phyloP scores from a whole-genome alignment of 2,329 filamentous ascomycete genomes.

The Monosporascus sp. region DNA sequence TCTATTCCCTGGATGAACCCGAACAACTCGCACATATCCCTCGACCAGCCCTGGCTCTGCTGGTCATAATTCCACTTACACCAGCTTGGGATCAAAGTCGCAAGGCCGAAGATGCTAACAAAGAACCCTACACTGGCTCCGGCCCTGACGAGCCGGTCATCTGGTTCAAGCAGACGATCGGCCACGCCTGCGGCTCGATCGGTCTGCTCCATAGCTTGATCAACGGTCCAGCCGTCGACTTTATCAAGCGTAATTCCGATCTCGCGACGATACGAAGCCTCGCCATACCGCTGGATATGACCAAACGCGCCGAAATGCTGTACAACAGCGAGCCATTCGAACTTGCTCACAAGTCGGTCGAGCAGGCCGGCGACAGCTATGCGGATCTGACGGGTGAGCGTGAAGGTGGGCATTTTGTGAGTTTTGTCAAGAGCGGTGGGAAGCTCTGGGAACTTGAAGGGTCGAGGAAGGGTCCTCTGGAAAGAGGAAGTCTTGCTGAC shows the following conservation, averaged over 20 bases:
- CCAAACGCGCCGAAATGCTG: constrained; percentile 60
- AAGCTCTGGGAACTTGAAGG: constrained; percentile 79
- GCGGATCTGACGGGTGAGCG: constrained; percentile 57
- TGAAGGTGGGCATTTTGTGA: constrained; percentile 72
- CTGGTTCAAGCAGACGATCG: constrained; percentile 84
- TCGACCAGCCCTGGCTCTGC: constrained; percentile 68
- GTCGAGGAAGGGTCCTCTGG: constrained; percentile 64
- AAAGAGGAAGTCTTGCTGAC: constrained; percentile 51
- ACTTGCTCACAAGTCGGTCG: constrained; percentile 66
- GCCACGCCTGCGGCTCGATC: constrained; percentile 76
- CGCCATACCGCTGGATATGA: constrained; percentile 58
- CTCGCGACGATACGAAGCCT: constrained; percentile 55
- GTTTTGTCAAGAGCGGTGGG: constrained; percentile 66
- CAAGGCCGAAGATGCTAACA: constrained; percentile 30
- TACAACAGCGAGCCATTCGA: constrained; percentile 68
- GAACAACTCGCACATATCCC: constrained; percentile 72
- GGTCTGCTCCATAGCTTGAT: constrained; percentile 67
- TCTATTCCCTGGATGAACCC: constrained; percentile 74
- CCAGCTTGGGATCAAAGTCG: constrained; percentile 26
- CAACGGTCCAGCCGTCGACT: constrained; percentile 58
- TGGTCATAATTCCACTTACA: constrained; percentile 73
- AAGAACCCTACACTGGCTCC: constrained; percentile 10
- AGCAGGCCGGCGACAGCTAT: constrained; percentile 59
- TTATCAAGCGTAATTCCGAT: constrained; percentile 48
- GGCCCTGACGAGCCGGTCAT: constrained; percentile 61